Base-by-base conservation (phyloP, 495 filamentous ascomycete genomes). In the Talaromyces liani region DNA sequence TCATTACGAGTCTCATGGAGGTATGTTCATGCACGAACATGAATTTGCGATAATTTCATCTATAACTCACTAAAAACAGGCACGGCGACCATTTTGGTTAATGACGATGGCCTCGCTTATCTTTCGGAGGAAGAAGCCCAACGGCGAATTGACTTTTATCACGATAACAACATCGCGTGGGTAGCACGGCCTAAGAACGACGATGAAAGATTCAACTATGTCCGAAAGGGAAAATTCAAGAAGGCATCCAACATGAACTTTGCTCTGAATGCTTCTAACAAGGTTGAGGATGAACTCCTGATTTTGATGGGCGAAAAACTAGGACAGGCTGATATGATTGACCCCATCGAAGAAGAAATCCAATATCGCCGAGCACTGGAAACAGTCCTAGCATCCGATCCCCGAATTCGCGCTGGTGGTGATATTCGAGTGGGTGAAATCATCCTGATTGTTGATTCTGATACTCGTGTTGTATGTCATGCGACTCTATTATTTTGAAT, bases 371-470 rank as follows among this genome's bases (percentile, higher is more conserved):
- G 69, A 18, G 78, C 74, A 41, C 72, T 87, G 33, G 63, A 77
- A 10, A 75, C 80, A 12, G 79, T 87, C 51, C 69, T 88, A 9
- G 65, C 75, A 29, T 76, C 80, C 60, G 84, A 84, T 61, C 79
- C 88, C 64, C 85, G 85, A 51, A 78, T 85, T 47, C 85, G 87
- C 60, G 90, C 89, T 49, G 88, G 88, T 70, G 89, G 89, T 58
- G 90, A 91, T 73, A 85, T 91, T 63, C 87, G 89, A 60, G 75
- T 92, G 60, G 89, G 89, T 62, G 89, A 92, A 71, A 89, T 90
- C 72, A 91, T 92, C 65, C 78, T 92, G 34, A 68, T 84, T 60
- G 82, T 92, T 67, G 87, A 90, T 73, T 89, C 87, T 4, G 88
- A 91, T 72, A 91, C 88, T 31, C 86, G 88, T 70, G 87, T 91